Evolutionary conservation across 2,329 filamentous ascomycete species (phyloP), one percentile per base, ranked within the genome.

Genomic region (Rhynchosporium graminicola): DNA sequence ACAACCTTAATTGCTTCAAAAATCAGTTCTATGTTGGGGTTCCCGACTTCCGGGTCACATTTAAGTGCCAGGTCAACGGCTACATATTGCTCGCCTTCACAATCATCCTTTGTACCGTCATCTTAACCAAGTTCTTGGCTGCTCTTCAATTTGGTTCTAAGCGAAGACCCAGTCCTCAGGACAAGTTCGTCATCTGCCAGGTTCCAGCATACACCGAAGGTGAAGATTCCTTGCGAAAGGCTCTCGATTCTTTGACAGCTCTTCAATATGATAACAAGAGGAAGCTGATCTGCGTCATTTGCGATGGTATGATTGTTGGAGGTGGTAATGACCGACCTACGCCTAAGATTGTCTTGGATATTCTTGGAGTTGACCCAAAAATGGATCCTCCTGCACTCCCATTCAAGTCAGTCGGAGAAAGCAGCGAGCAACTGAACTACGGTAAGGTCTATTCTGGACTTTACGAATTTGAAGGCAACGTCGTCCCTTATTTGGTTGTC

Each of bases 181-280:
- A 99, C 77, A 99, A 98, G 75, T 99, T 99, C 71, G 93, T 99
- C 70, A 98, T 99, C 69, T 98, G 95, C 77, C 92, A 97, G 76
- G 92, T 99, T 38, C 95, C 95, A 9, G 95, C 95, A 4, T 99
- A 99, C 74, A 99, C 95, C 0, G 95, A 99, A 80, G 95, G 92
- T 71, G 95, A 99, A 80, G 95, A 99, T 71, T 94, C 93, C 3
- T 80, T 99, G 8, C 84, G 95, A 60, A 96, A 97, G 74, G 94
- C 92, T 58, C 82, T 99, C 2, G 95, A 99, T 75, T 98, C 95
- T 0, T 83, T 98, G 63, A 97, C 95, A 15, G 92, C 93, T 12
- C 83, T 99, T 15, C 89, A 96, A 69, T 99, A 99, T 71, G 95
- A 99, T 78, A 97, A 99, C 78, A 99, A 99, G 81, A 85, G 95